Evolutionary conservation across 106 monocot genomes (phyloP), one percentile per base, ranked within the genome.

Genomic region (Xerophyta viscosa): DNA sequence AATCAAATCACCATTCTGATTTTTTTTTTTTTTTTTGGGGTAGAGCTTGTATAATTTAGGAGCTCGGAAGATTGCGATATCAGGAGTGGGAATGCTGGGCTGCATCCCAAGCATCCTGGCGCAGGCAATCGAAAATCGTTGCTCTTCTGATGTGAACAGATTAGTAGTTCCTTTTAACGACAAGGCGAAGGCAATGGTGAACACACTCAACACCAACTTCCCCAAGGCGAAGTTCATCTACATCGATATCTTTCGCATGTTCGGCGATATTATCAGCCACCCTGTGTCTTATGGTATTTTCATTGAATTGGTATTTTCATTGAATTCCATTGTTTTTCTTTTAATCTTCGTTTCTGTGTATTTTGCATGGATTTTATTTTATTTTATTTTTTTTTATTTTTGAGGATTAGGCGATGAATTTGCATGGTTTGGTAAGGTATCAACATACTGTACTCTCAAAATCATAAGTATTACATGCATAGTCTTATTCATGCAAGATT

Each of bases 41-140:
- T 19, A 98, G 90, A 80, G 66, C 7, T 47, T 99, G 15, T 90
- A 90, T 66, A 80, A 80, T 26, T 74, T 90, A 2, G 98, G 98
- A 52, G 98, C 77, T 2, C 60, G 98, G 10, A 77, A 63, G 42
- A 77, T 99, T 27, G 74, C 72, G 8, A 50, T 99, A 8, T 37
- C 77, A 0, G 80, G 90, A 0, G 64, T 99, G 0, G 98, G 98
- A 21, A 69, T 83, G 0, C 50, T 91, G 31, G 68, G 60, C 6
- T 99, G 98, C 61, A 80, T 91, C 8, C 98, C 90, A 10, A 99
- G 78, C 71, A 70, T 90, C 29, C 76, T 84, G 0, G 90, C 90
- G 2, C 76, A 64, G 41, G 66, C 15, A n/a, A 53, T 64, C 9
- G 6, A 12, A 18, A 66, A 59, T 15, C 57, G 46, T 4, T 86